Percentiles rank a stretch among this genome's conserved stretches.
Evolutionary conservation across 805 yeast species (phyloP).

Genomic region (Candida loeiensis): DNA sequence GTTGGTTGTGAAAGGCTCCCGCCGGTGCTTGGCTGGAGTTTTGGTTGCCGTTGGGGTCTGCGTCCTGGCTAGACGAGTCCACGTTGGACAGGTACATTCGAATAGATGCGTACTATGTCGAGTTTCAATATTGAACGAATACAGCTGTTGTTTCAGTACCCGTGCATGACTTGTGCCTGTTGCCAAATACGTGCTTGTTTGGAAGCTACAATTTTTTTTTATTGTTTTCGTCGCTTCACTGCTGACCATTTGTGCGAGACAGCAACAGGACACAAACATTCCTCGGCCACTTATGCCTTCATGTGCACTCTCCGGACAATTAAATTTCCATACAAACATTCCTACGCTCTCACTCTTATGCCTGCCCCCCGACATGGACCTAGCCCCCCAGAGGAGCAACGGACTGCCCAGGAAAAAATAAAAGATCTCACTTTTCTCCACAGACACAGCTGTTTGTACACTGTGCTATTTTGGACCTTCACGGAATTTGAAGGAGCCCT

Average conservation of each 20-base stretch:
- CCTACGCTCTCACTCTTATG: no score
- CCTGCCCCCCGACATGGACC: no score
- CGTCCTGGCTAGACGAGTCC: background rate
- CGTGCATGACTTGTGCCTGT: background rate
- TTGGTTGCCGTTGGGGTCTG: background rate
- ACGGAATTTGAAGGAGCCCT: no score
- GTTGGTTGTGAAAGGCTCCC: background rate
- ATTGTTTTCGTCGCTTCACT: background rate
- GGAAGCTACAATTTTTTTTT: slow-evolving; percentile 1
- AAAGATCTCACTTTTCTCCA: no score
- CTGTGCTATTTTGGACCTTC: no score
- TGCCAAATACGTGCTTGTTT: slow-evolving; percentile 1
- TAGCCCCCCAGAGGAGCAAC: no score
- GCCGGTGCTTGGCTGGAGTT: background rate
- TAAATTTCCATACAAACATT: no score
- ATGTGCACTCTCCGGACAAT: no score
- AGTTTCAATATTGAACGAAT: background rate
- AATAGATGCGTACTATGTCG: background rate
- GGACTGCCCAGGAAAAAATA: no score
- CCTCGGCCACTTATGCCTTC: background rate
- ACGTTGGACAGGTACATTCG: slow-evolving; percentile 2
- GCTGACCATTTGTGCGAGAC: background rate
- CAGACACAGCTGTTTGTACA: no score
- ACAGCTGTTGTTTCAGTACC: background rate
- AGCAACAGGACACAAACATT: background rate